These are phyloP conservation scores for Apiotrichum siamense DNA, from an alignment of 1,284 basidiomycete genomes.

Conservation along the genomic window DNA sequence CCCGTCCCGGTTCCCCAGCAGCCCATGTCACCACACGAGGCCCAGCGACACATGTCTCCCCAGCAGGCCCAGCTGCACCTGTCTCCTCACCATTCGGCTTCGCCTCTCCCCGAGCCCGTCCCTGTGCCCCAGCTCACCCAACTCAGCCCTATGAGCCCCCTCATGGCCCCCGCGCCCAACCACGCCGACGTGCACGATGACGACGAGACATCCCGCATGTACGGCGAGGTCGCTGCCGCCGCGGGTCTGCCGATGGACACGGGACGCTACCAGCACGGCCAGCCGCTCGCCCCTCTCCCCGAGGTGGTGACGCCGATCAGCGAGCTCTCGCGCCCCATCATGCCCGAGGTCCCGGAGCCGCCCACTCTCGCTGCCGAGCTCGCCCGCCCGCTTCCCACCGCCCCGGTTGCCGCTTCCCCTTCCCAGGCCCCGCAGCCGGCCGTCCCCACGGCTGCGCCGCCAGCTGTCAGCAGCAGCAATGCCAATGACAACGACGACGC, in stretches of 20 bases:
- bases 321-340: no score
- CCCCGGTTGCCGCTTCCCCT: slow-evolving; percentile 7
- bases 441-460: slow-evolving; percentile 28
- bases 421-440: slow-evolving; percentile 13
- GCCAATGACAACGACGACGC: slow-evolving; percentile 30
- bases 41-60: neutral
- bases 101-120: slow-evolving; percentile 3
- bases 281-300: slow-evolving; percentile 36
- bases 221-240: slow-evolving; percentile 36
- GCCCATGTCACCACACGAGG: neutral
- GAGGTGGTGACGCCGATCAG: slow-evolving; percentile 35
- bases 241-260: slow-evolving; percentile 28
- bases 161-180: slow-evolving; percentile 16
- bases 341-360: no score
- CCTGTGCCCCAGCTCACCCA: slow-evolving; percentile 33
- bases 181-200: slow-evolving; percentile 19
- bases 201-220: slow-evolving; percentile 27
- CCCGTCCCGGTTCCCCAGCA: neutral
- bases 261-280: slow-evolving; percentile 42
- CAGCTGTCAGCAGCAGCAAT: slow-evolving; percentile 24
- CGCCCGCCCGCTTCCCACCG: slow-evolving; percentile 10
- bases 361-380: no score
- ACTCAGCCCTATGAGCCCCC: slow-evolving; percentile 32
- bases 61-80: neutral
- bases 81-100: neutral